Conservation (phyloP, 768 basidiomycete genomes). For the Pulveroboletus sp. region DNA sequence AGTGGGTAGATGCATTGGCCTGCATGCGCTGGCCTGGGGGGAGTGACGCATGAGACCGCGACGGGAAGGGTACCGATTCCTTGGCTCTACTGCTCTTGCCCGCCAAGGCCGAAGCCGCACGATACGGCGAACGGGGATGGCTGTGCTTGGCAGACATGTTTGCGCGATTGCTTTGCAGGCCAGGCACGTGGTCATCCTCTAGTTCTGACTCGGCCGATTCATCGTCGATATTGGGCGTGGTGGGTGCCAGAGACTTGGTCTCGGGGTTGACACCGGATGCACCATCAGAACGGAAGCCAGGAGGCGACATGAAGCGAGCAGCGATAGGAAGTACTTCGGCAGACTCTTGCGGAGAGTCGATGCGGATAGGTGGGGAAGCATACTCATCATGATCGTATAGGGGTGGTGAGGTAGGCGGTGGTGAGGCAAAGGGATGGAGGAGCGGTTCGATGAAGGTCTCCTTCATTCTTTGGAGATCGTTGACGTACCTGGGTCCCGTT, state of each 20-base stretch:
- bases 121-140: slow-evolving; percentile 79
- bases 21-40: slow-evolving; percentile 55
- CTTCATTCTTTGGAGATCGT: slow-evolving; percentile 86
- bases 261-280: slow-evolving; percentile 39
- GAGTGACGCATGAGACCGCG: slow-evolving; percentile 74
- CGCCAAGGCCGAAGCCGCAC: slow-evolving; percentile 42
- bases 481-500: slow-evolving; percentile 70
- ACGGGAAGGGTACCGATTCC: slow-evolving; percentile 68
- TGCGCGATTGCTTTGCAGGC: slow-evolving; percentile 18
- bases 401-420: slow-evolving; percentile 41
- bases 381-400: slow-evolving; percentile 71
- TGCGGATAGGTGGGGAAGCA: slow-evolving; percentile 31
- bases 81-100: slow-evolving; percentile 37
- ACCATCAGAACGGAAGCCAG: slow-evolving; percentile 45
- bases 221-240: slow-evolving; percentile 61
- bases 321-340: slow-evolving; percentile 81
- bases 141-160: slow-evolving; percentile 47
- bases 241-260: slow-evolving; percentile 44
- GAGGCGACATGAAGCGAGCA: slow-evolving; percentile 82
- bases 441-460: slow-evolving; percentile 89
- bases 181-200: slow-evolving; percentile 48
- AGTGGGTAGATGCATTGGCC: slow-evolving; percentile 63
- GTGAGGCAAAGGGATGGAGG: slow-evolving; percentile 69
- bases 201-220: slow-evolving; percentile 75
- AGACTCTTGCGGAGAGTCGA: slow-evolving; percentile 68